Conservation (phyloP, 148 eudicot genomes). For the Cornus controversa region DNA sequence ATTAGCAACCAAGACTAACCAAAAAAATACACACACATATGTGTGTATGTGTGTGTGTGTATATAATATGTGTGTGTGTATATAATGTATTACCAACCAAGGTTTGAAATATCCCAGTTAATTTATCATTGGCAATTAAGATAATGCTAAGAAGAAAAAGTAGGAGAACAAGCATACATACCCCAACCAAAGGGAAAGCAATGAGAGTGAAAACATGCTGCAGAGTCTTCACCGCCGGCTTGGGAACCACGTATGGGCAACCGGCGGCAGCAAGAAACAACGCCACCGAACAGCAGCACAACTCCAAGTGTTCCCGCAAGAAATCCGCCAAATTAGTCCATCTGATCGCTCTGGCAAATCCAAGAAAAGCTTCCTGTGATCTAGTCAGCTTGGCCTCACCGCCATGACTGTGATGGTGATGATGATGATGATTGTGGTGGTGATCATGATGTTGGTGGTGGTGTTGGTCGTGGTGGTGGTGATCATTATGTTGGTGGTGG, state of each 20-base stretch:
- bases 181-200: slow-evolving; percentile 97
- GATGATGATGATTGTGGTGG: slow-evolving; percentile 28
- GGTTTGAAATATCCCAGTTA: no score
- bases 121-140: not conserved
- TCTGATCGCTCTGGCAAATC: slow-evolving; percentile 56
- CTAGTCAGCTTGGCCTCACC: slow-evolving; percentile 33
- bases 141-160: no score
- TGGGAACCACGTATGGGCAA: slow-evolving; percentile 69
- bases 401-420: slow-evolving; percentile 18
- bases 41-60: no score
- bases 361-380: slow-evolving; percentile 51
- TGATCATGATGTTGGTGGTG: slow-evolving; percentile 26
- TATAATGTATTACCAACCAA: not conserved
- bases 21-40: no score
- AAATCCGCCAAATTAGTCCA: slow-evolving; percentile 77
- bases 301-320: slow-evolving; percentile 75
- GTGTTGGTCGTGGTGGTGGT: slow-evolving; percentile 29
- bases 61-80: no score
- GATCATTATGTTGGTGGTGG: not conserved
- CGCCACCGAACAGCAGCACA: slow-evolving; percentile 72
- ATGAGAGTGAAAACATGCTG: slow-evolving; percentile 54
- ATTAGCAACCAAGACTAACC: no score
- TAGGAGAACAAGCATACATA: slow-evolving; percentile 45
- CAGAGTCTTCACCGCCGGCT: slow-evolving; percentile 44
- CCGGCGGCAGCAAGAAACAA: slow-evolving; percentile 65